These are phyloP conservation scores for Sistotremastrum suecicum DNA, from an alignment of 768 basidiomycete species.

Conservation along the genomic window DNA sequence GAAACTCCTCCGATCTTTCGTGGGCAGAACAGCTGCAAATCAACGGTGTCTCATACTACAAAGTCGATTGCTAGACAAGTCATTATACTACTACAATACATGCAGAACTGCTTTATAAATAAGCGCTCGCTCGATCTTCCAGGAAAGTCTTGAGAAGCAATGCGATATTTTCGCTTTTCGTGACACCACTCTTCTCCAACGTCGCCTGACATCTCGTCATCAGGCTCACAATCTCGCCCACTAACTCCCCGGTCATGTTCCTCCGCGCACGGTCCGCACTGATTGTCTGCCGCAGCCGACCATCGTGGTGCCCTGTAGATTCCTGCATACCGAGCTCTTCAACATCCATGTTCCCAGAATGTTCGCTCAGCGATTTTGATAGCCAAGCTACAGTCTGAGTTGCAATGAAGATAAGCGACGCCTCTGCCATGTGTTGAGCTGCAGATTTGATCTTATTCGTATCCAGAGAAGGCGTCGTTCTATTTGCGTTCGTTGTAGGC, in stretches of 20 bases:
- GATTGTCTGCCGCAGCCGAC: slow-evolving; percentile 25
- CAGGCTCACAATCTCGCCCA: slow-evolving; percentile 51
- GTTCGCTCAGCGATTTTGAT: slow-evolving; percentile 21
- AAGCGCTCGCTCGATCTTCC: slow-evolving; percentile 39
- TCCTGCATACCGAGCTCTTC: slow-evolving; percentile 1
- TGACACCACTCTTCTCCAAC: slow-evolving; percentile 42
- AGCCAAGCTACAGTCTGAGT: slow-evolving; percentile 6
- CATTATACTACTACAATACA: too few species aligned
- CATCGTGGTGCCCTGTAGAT: neutral
- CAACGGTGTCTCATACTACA: too few species aligned
- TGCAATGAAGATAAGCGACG: slow-evolving; percentile 14
- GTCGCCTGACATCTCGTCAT: slow-evolving; percentile 52
- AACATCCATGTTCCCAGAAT: slow-evolving; percentile 36
- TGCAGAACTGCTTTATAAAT: slow-evolving; percentile 15
- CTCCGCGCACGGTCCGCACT: slow-evolving; percentile 54
- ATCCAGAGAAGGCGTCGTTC: neutral
- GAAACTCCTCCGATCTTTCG: too few species aligned
- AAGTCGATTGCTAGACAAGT: too few species aligned
- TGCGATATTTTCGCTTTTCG: slow-evolving; percentile 37
- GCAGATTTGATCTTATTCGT: too few species aligned
- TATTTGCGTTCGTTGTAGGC: slow-evolving; percentile 25
- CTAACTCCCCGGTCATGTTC: slow-evolving; percentile 74
- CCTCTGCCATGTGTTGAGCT: neutral
- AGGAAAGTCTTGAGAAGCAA: slow-evolving; percentile 50
- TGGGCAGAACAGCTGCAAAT: too few species aligned